A percentile compares a stretch with the other conserved stretches of the same genome.
These are phyloP conservation scores for Chaetomium globosum DNA, from an alignment of 2,329 filamentous ascomycete genomes.

Conservation along the genomic window DNA sequence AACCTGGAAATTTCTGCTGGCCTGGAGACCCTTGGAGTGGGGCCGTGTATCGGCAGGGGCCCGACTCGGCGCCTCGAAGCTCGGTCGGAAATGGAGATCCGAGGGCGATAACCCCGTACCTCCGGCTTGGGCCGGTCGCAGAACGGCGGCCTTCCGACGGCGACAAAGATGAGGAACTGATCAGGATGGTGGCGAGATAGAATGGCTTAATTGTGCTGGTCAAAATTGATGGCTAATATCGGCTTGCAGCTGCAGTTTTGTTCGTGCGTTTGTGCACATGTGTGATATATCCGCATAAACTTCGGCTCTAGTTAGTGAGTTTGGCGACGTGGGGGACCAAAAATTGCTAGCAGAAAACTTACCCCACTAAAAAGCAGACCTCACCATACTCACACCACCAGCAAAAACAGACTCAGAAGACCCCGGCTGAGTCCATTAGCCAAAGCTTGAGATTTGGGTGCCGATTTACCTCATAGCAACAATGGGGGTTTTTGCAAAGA, in stretches of 20 bases:
- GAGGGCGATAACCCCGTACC: constrained; percentile 38
- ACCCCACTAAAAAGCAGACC: constrained; percentile 13
- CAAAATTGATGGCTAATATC: neutral
- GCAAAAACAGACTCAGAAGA: neutral
- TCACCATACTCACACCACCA: neutral
- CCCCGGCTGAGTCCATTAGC: neutral
- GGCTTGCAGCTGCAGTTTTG: neutral
- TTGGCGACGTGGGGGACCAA: neutral
- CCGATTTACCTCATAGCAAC: neutral
- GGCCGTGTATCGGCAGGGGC: constrained; percentile 29
- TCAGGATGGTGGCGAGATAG: neutral
- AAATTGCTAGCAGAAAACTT: constrained; percentile 9
- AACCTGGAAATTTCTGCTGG: constrained; percentile 35
- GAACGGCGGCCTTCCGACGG: constrained; percentile 24
- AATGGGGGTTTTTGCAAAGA: constrained; percentile 71
- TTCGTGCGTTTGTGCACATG: constrained; percentile 2
- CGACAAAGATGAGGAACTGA: neutral
- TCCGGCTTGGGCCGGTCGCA: constrained; percentile 25
- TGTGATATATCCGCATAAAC: constrained; percentile 8
- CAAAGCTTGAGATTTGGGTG: neutral
- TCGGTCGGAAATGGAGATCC: constrained; percentile 38
- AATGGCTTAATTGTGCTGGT: neutral
- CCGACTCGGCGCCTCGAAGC: constrained; percentile 31
- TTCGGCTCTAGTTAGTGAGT: neutral
- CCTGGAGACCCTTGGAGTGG: constrained; percentile 37